A percentile compares a stretch with the other conserved stretches of the same genome.
Conservation (phyloP, 2,329 filamentous ascomycete species). For the Colletotrichum lindemuthianum region DNA sequence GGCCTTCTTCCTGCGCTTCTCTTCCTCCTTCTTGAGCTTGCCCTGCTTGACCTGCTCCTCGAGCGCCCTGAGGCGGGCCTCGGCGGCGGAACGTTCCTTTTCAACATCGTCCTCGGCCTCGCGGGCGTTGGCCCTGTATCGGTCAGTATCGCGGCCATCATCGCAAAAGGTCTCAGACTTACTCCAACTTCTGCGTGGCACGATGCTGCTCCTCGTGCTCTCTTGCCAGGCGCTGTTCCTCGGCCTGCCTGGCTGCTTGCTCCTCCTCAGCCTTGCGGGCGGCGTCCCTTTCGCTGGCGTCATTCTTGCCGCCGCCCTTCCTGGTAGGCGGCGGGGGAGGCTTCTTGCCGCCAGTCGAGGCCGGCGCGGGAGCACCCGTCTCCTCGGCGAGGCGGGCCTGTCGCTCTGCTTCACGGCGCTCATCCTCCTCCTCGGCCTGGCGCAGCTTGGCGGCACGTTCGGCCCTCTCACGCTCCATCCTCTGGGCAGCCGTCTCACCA, state of each 20-base stretch:
- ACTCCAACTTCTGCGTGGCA: constrained; percentile 83
- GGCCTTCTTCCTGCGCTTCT: constrained; percentile 91
- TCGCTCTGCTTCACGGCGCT: constrained; percentile 85
- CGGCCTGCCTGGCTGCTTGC: constrained; percentile 65
- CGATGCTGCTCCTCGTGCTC: constrained; percentile 81
- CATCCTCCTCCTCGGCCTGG: constrained; percentile 94
- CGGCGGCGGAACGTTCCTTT: constrained; percentile 81
- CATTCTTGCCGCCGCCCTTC: constrained; percentile 70
- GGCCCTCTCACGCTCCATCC: constrained; percentile 85
- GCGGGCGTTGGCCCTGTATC: constrained; percentile 73
- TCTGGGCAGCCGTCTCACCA: constrained; percentile 83
- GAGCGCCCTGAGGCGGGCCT: constrained; percentile 84
- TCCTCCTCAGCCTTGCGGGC: constrained; percentile 69
- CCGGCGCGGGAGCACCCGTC: constrained; percentile 70
- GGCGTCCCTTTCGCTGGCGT: constrained; percentile 65
- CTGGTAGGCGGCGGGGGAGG: constrained; percentile 84
- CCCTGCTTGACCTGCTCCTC: constrained; percentile 94
- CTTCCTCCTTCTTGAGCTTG: constrained; percentile 95
- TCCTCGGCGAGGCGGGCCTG: constrained; percentile 86
- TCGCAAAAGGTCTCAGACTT: constrained; percentile 56
- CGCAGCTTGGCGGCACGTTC: constrained; percentile 88
- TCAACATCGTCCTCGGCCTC: constrained; percentile 83
- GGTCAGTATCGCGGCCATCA: constrained; percentile 43
- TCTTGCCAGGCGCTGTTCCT: constrained; percentile 72
- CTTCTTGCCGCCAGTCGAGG: constrained; percentile 62